phyloP scores from a whole-genome alignment of 495 filamentous ascomycete genomes.

The Aspergillus leporis region DNA sequence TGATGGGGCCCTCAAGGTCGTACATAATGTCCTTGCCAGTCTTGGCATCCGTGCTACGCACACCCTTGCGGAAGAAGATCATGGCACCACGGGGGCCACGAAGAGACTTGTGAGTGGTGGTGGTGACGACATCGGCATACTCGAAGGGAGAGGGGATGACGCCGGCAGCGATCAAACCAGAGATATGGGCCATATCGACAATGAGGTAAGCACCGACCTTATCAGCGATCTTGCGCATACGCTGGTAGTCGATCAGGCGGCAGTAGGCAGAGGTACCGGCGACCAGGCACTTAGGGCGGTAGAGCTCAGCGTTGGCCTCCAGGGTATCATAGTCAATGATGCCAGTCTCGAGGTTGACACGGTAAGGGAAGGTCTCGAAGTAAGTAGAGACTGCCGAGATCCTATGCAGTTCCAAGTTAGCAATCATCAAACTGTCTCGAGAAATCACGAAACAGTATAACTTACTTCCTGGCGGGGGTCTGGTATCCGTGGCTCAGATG shows the following conservation, averaged over 20 bases:
- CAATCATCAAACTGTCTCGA: conserved; percentile 13
- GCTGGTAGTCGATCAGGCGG: conserved; percentile 93
- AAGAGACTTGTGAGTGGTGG: conserved; percentile 99
- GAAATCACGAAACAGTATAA: conserved; percentile 7
- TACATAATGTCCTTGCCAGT: conserved; percentile 86
- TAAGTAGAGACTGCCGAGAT: conserved; percentile 93
- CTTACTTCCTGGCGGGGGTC: conserved; percentile 85
- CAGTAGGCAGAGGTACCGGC: conserved; percentile 99
- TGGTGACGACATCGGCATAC: conserved; percentile 95
- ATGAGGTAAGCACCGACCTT: conserved; percentile 92
- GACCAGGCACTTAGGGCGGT: conserved; percentile 93
- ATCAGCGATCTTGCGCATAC: conserved; percentile 96
- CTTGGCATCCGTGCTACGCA: conserved; percentile 85
- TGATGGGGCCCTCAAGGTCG: conserved; percentile 94
- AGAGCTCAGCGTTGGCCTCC: conserved; percentile 89
- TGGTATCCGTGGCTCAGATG: conserved; percentile 99
- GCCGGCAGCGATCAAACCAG: conserved; percentile 87
- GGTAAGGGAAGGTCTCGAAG: conserved; percentile 94
- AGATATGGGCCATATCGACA: conserved; percentile 99
- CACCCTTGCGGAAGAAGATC: conserved; percentile 99
- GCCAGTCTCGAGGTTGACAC: conserved; percentile 85
- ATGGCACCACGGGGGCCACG: conserved; percentile 98
- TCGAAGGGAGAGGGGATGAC: conserved; percentile 95
- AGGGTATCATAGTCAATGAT: conserved; percentile 96
- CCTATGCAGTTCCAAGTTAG: conserved; percentile 39